Conservation (phyloP, 371 early-diverging fungal species). For the Apophysomyces ossiformis region DNA sequence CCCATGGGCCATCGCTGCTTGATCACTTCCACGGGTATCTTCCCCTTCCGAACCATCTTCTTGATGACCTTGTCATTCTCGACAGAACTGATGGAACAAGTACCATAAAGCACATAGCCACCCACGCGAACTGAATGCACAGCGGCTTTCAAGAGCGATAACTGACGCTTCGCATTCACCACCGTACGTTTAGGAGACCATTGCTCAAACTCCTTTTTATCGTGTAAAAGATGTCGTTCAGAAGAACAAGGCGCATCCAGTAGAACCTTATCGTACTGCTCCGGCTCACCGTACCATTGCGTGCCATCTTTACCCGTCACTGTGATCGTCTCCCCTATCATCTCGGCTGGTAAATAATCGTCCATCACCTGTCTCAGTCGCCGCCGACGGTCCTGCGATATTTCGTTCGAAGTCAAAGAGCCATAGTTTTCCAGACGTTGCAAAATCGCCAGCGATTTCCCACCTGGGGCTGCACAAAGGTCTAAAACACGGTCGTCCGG, state of each 20-base stretch:
- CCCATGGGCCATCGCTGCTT: constrained; percentile 51
- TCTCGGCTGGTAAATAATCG: constrained; percentile 58
- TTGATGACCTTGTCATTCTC: constrained; percentile 78
- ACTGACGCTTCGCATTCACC: constrained; percentile 58
- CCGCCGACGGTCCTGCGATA: constrained; percentile 56
- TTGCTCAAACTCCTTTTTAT: constrained; percentile 51
- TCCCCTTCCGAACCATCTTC: constrained; percentile 46
- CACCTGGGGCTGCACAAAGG: constrained; percentile 82
- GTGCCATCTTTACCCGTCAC: constrained; percentile 65
- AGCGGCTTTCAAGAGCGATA: constrained; percentile 61
- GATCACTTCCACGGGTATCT: constrained; percentile 47
- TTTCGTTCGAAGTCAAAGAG: constrained; percentile 60
- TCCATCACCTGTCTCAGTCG: constrained; percentile 60
- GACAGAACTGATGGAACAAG: constrained; percentile 69
- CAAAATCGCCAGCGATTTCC: constrained; percentile 65
- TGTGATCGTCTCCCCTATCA: constrained; percentile 40
- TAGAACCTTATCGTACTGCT: constrained; percentile 67
- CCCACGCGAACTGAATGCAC: constrained; percentile 60
- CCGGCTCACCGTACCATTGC: constrained; percentile 45
- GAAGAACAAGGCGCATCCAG: constrained; percentile 86
- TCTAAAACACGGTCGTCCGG: constrained; percentile 80
- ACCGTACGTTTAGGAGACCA: constrained; percentile 61
- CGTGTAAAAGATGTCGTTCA: constrained; percentile 69
- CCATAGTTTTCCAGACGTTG: constrained; percentile 53
- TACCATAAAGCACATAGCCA: constrained; percentile 74